phyloP scores from a whole-genome alignment of 768 basidiomycete species.

The Lepiota brunneoincarnata region DNA sequence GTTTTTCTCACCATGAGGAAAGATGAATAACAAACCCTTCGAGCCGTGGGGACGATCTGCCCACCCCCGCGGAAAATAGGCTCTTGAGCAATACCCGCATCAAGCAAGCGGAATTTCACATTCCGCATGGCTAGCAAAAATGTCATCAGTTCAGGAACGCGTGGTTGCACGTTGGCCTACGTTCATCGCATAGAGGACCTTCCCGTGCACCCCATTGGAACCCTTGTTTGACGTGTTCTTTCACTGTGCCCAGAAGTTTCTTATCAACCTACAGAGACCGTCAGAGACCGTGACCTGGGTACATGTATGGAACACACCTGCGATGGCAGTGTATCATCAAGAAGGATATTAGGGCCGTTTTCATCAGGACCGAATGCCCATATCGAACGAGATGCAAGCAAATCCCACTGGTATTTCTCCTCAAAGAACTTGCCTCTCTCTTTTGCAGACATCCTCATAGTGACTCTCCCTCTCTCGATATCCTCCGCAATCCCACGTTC shows the following conservation, averaged over 20 bases:
- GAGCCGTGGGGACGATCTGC: slow-evolving; percentile 98
- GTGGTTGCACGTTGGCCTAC: slow-evolving; percentile 50
- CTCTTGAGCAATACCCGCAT: slow-evolving; percentile 89
- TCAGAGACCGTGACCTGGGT: neutral
- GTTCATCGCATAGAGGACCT: slow-evolving; percentile 97
- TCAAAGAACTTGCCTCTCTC: slow-evolving; percentile 96
- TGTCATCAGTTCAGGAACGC: slow-evolving; percentile 1
- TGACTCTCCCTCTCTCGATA: slow-evolving; percentile 89
- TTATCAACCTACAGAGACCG: slow-evolving; percentile 72
- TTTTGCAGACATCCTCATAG: slow-evolving; percentile 93
- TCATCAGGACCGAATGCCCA: slow-evolving; percentile 99
- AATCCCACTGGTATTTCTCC: slow-evolving; percentile 97
- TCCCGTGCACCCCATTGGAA: slow-evolving; percentile 99
- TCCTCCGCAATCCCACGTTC: slow-evolving; percentile 96
- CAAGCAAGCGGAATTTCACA: slow-evolving; percentile 95
- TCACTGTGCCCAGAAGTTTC: slow-evolving; percentile 84
- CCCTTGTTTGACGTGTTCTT: slow-evolving; percentile 96
- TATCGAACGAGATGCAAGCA: slow-evolving; percentile 95
- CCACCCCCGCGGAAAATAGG: slow-evolving; percentile 98
- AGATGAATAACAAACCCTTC: slow-evolving; percentile 97
- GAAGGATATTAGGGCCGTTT: slow-evolving; percentile 85
- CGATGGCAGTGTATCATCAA: slow-evolving; percentile 95
- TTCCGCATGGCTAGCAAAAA: slow-evolving; percentile 83
- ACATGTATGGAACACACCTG: slow-evolving; percentile 48
- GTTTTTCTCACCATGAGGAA: slow-evolving; percentile 84